Percentiles rank a stretch among this genome's conserved stretches.
Conservation (phyloP, 2,329 filamentous ascomycete genomes). For the Fusarium sp. region DNA sequence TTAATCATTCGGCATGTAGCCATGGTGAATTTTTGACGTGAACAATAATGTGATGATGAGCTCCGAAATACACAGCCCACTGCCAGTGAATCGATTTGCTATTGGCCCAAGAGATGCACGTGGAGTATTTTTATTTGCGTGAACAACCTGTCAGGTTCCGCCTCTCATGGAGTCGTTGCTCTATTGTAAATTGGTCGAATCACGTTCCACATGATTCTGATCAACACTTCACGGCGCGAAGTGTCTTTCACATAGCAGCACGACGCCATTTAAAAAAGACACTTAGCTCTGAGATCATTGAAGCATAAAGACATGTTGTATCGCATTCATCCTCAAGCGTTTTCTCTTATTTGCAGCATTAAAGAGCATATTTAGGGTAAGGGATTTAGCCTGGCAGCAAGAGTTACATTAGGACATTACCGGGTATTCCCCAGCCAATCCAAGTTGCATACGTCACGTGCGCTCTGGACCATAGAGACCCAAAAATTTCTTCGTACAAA, state of each 20-base stretch:
- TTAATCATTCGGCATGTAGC: rapidly evolving
- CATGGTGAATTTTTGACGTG: neutral
- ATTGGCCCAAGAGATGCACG: rapidly evolving
- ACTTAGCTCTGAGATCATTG: rapidly evolving
- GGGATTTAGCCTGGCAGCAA: neutral
- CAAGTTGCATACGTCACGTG: neutral
- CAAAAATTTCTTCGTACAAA: neutral
- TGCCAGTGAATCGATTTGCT: rapidly evolving
- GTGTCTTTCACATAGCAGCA: rapidly evolving
- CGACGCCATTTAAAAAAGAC: rapidly evolving
- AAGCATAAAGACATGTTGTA: rapidly evolving
- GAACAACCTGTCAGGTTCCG: too few species aligned
- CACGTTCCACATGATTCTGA: rapidly evolving
- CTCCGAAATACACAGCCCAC: neutral
- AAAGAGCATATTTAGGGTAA: neutral
- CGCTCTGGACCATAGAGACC: rapidly evolving
- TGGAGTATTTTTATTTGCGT: neutral
- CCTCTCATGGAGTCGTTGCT: neutral
- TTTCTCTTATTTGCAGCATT: neutral
- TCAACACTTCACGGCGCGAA: rapidly evolving
- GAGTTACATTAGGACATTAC: neutral
- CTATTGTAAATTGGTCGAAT: rapidly evolving
- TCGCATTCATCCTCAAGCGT: rapidly evolving
- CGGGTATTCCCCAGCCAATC: neutral
- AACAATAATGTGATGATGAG: neutral